A percentile compares a stretch with the other conserved stretches of the same genome.
These are phyloP conservation scores for Nicotiana attenuata DNA, from an alignment of 257 asterid genomes.

Conservation along the genomic window DNA sequence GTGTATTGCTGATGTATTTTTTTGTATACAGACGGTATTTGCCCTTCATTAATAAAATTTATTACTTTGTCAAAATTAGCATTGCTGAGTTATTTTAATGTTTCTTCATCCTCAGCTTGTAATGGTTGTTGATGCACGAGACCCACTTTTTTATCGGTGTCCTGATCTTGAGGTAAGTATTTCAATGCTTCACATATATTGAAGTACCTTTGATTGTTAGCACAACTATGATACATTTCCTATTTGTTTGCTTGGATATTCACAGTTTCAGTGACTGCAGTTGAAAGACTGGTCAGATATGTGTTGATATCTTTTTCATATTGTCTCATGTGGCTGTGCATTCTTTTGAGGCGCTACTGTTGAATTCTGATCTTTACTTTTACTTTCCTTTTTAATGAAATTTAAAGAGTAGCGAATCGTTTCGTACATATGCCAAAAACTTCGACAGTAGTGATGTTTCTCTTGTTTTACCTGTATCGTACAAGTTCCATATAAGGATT, in stretches of 20 bases:
- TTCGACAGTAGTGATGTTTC: background rate
- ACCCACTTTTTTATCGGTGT: constrained; percentile 94
- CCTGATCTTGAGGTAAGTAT: constrained; percentile 92
- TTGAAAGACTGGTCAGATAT: background rate
- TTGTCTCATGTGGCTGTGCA: background rate
- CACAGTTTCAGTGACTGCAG: background rate
- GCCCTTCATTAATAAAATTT: constrained; percentile 7
- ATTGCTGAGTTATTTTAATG: constrained; percentile 6
- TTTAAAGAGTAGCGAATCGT: background rate
- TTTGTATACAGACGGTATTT: background rate
- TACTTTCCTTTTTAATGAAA: background rate
- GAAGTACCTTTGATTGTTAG: background rate
- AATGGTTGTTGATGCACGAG: constrained; percentile 97
- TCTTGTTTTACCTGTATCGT: background rate
- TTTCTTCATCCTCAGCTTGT: constrained; percentile 54
- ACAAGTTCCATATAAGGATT: constrained; percentile 5
- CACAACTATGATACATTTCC: background rate
- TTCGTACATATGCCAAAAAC: background rate
- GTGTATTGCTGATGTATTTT: background rate
- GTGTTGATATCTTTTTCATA: background rate
- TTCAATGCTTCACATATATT: background rate
- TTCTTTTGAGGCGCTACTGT: background rate
- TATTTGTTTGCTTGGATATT: background rate
- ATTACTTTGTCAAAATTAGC: constrained; percentile 2
- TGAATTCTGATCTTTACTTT: background rate